A percentile compares a stretch with the other conserved stretches of the same genome.
These are phyloP conservation scores for Hirsutella minnesotensis DNA, from an alignment of 2,329 filamentous ascomycete species.

Conservation along the genomic window DNA sequence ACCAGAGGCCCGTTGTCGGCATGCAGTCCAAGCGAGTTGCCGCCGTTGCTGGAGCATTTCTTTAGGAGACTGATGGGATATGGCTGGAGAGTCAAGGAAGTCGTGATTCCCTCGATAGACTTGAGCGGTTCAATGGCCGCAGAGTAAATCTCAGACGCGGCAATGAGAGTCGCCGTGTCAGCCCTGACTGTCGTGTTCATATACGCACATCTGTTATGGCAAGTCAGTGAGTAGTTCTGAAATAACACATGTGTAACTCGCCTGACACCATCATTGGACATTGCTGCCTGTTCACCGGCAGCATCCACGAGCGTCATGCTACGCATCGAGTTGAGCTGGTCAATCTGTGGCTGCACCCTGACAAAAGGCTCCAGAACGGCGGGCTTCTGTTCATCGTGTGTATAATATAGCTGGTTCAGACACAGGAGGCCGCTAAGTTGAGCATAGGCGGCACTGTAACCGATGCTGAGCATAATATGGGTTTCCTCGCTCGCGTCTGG, in stretches of 20 bases:
- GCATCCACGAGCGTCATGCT: not conserved
- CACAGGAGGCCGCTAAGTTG: not conserved
- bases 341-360: not conserved
- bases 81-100: not conserved
- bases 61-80: not conserved
- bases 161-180: not conserved
- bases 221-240: not conserved
- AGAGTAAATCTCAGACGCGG: not conserved
- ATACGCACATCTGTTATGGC: not conserved
- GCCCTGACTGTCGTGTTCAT: not conserved
- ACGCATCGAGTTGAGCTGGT: not conserved
- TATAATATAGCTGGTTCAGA: not conserved
- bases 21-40: not conserved
- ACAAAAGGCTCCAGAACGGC: not conserved
- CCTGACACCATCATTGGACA: too few relatives aligned
- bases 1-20: not conserved
- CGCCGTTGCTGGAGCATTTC: not conserved
- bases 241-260: too few relatives aligned
- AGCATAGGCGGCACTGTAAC: not conserved
- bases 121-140: not conserved
- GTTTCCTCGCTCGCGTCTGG: not conserved
- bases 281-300: too few relatives aligned
- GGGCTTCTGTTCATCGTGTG: not conserved
- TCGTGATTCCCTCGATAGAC: not conserved
- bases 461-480: not conserved